A percentile compares a stretch with the other conserved stretches of the same genome.
Conservation (phyloP, 805 yeast species). For the Metschnikowia bowlesiae region DNA sequence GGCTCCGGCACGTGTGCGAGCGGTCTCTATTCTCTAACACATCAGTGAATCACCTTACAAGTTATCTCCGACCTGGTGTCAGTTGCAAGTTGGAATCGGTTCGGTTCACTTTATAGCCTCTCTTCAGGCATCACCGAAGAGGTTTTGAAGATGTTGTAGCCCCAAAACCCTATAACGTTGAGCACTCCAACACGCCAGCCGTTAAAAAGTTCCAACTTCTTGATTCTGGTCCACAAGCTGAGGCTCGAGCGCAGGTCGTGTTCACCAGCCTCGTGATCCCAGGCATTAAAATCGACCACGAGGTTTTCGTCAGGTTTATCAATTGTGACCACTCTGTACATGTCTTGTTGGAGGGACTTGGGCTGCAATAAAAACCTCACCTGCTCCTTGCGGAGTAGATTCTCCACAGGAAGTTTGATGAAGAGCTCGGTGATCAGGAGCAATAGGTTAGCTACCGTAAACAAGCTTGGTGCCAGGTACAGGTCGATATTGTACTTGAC, state of each 20-base stretch:
- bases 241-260: conserved; percentile 33
- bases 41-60: too few species aligned
- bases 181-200: conserved; percentile 91
- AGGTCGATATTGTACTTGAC: conserved; percentile 62
- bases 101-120: conserved; percentile 8
- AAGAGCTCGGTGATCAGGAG: conserved; percentile 67
- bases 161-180: conserved; percentile 80
- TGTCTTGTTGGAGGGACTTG: conserved; percentile 34
- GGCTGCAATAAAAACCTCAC: conserved; percentile 53
- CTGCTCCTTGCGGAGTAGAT: conserved; percentile 79
- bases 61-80: too few species aligned
- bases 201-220: conserved; percentile 49
- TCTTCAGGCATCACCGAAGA: conserved; percentile 26
- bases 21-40: too few species aligned
- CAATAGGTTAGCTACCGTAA: conserved; percentile 53
- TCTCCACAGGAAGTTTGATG: conserved; percentile 81
- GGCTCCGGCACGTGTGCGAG: too few species aligned
- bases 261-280: conserved; percentile 7
- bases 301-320: conserved; percentile 43
- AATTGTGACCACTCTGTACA: conserved; percentile 38
- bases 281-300: conserved; percentile 45
- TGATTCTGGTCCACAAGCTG: conserved; percentile 30
- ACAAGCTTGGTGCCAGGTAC: conserved; percentile 56
- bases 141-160: conserved; percentile 55
- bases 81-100: too few species aligned